Conservation (phyloP, 352 stramenopile genomes). For the Pythium plurisporium region DNA sequence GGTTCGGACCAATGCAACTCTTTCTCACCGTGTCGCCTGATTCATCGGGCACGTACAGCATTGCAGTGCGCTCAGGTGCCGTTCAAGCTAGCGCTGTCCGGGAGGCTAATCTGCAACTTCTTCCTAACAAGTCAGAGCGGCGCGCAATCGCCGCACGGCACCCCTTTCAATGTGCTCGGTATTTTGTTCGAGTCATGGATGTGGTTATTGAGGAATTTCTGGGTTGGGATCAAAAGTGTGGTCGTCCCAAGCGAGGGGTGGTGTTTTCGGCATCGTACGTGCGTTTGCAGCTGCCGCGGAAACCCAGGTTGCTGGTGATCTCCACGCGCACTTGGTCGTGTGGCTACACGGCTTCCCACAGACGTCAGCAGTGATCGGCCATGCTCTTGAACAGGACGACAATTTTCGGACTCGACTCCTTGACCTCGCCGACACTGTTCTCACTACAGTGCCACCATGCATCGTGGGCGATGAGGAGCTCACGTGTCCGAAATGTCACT, state of each 20-base stretch:
- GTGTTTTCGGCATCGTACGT: constrained; percentile 24
- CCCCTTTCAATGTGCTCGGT: constrained; percentile 21
- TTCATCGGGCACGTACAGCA: constrained; percentile 12
- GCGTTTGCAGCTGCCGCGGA: constrained; percentile 22
- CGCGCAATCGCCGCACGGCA: constrained; percentile 11
- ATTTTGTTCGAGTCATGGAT: constrained; percentile 23
- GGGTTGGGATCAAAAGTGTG: constrained; percentile 7
- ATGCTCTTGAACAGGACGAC: neutral
- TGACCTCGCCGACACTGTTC: neutral
- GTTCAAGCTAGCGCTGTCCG: neutral
- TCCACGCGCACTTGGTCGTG: constrained; percentile 24
- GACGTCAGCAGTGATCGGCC: neutral
- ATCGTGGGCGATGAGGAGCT: neutral
- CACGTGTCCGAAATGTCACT: neutral
- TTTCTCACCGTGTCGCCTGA: constrained; percentile 26
- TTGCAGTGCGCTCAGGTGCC: constrained; percentile 10
- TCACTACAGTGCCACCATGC: neutral
- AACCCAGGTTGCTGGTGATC: constrained; percentile 25
- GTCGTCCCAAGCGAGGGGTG: constrained; percentile 9
- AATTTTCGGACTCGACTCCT: neutral
- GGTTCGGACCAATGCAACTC: constrained; percentile 21
- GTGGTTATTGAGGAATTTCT: constrained; percentile 15
- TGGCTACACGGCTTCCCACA: constrained; percentile 25
- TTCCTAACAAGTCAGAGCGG: constrained; percentile 15
- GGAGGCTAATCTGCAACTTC: constrained; percentile 7